Conservation (phyloP, 192 early-diverging fungal genomes). For the Gorgonomyces haynaldii region DNA sequence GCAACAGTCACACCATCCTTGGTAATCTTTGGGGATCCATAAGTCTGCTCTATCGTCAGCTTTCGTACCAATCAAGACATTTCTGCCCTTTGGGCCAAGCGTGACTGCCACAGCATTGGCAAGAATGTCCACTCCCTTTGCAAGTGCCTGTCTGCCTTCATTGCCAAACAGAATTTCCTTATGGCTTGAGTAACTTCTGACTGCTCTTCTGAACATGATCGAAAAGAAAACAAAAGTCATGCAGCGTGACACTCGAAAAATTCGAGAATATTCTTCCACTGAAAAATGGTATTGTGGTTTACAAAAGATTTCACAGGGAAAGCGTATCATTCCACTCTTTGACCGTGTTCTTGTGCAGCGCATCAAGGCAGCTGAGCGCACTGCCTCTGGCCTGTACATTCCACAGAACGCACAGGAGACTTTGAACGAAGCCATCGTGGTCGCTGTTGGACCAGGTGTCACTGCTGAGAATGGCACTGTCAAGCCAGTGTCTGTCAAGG, state of each 20-base stretch:
- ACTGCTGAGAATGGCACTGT: conserved; percentile 19
- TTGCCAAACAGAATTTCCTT: conserved; percentile 97
- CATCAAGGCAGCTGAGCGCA: conserved; percentile 90
- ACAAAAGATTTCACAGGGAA: conserved; percentile 10
- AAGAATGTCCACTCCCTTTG: conserved; percentile 91
- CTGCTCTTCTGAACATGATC: no score
- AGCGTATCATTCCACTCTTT: conserved; percentile 91
- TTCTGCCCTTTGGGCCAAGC: conserved; percentile 97
- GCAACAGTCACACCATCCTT: conserved; percentile 99
- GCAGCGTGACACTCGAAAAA: no score
- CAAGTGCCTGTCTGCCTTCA: conserved; percentile 83
- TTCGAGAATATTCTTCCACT: not conserved
- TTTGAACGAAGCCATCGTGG: conserved; percentile 90
- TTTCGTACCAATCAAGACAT: conserved; percentile 77
- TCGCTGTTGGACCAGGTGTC: conserved; percentile 87
- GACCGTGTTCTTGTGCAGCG: conserved; percentile 97
- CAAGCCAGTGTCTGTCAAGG: conserved; percentile 5
- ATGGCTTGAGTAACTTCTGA: conserved; percentile 36
- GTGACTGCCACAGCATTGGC: conserved; percentile 99
- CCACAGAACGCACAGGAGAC: conserved; percentile 98
- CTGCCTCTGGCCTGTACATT: conserved; percentile 88
- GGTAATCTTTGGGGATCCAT: conserved; percentile 98
- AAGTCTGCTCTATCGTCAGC: conserved; percentile 68
- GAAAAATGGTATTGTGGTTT: not conserved
- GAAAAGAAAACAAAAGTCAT: not conserved